A percentile compares a stretch with the other conserved stretches of the same genome.
Conservation (phyloP, 225 moss, liverwort and hornwort species). For the Pseudoscleropodium purum region DNA sequence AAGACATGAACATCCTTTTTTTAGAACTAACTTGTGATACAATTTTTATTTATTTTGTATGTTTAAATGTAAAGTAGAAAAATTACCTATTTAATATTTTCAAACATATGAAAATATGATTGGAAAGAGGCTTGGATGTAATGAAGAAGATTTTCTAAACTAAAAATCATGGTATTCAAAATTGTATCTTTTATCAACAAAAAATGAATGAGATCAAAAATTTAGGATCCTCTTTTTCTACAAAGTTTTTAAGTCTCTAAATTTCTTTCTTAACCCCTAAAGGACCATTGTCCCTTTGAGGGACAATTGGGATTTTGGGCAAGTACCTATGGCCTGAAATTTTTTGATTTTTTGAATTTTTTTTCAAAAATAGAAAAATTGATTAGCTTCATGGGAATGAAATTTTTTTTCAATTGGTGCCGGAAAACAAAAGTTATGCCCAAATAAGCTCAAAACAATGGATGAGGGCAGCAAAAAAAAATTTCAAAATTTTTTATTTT, state of each 20-base stretch:
- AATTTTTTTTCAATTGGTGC: no score
- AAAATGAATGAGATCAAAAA: not conserved
- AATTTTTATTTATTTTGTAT: not conserved
- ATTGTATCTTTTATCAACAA: not conserved
- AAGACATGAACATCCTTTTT: not conserved
- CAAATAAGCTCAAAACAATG: no score
- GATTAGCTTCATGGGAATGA: no score
- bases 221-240: not conserved
- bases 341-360: no score
- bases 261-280: not conserved
- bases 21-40: not conserved
- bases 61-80: not conserved
- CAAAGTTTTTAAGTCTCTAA: not conserved
- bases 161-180: not conserved
- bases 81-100: not conserved
- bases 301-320: no score
- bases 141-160: not conserved
- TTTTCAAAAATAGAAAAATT: no score
- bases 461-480: no score
- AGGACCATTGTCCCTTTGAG: no score
- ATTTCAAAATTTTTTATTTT: no score
- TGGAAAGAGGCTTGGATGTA: not conserved
- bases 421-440: no score
- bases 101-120: not conserved
- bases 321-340: no score